phyloP scores from a whole-genome alignment of 352 stramenopile species.

The Pythium utonaiense region DNA sequence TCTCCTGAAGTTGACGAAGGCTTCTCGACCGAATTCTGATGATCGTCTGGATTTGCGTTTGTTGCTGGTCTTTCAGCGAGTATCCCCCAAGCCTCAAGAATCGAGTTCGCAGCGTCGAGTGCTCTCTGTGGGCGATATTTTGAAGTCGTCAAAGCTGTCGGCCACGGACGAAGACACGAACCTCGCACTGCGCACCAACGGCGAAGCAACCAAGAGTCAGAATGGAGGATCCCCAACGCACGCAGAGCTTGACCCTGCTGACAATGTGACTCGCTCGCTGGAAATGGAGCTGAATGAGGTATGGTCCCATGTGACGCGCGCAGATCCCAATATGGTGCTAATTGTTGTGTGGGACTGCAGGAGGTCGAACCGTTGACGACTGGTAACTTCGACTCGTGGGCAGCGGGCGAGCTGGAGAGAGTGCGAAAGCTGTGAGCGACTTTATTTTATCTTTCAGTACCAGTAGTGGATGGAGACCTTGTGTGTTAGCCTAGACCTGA shows the following conservation, averaged over 20 bases:
- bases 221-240: not conserved
- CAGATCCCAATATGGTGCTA: too few relatives aligned
- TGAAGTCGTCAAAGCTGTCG: slow-evolving; percentile 43
- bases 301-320: not conserved
- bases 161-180: slow-evolving; percentile 15
- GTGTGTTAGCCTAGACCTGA: slow-evolving; percentile 14
- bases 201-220: not conserved
- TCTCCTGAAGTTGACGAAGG: slow-evolving; percentile 6
- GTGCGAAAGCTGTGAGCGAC: slow-evolving; percentile 31
- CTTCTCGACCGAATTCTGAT: slow-evolving; percentile 21
- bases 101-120: not conserved
- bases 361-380: slow-evolving; percentile 12
- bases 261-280: slow-evolving; percentile 19
- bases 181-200: too few relatives aligned
- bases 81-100: not conserved
- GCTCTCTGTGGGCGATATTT: slow-evolving; percentile 37
- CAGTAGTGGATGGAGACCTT: slow-evolving; percentile 11
- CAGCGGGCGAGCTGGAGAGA: slow-evolving; percentile 46
- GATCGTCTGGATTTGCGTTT: slow-evolving; percentile 5
- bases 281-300: slow-evolving; percentile 20
- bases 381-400: slow-evolving; percentile 56
- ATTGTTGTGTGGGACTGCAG: not conserved
- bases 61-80: slow-evolving; percentile 13
- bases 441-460: slow-evolving; percentile 2
- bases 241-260: slow-evolving; percentile 17